Evolutionary conservation across 257 asterid genomes (phyloP).

Genomic region (Eucommia ulmoides): DNA sequence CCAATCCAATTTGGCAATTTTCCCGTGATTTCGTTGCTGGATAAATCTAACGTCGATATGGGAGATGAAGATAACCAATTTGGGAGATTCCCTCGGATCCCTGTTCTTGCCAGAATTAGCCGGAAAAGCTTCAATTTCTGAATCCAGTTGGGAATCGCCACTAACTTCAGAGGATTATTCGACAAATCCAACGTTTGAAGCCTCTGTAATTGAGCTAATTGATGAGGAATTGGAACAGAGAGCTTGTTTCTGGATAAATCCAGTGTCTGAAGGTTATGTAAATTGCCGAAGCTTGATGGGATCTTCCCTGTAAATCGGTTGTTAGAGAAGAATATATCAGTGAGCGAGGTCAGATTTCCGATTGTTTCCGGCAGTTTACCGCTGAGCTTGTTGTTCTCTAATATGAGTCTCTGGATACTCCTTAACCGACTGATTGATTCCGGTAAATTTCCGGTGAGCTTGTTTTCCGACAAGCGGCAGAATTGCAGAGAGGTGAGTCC

Average conservation of each 20-base stretch:
- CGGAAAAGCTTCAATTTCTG: slow-evolving; percentile 21
- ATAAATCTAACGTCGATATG: slow-evolving; percentile 39
- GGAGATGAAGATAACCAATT: slow-evolving; percentile 40
- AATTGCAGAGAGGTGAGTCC: slow-evolving; percentile 28
- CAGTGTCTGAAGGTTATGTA: slow-evolving; percentile 24
- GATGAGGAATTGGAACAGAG: slow-evolving; percentile 29
- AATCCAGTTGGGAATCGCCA: slow-evolving; percentile 37
- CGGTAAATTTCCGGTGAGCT: slow-evolving; percentile 46
- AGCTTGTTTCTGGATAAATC: slow-evolving; percentile 46
- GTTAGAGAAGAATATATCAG: slow-evolving; percentile 32
- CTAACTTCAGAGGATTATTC: slow-evolving; percentile 37
- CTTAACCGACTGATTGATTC: slow-evolving; percentile 32
- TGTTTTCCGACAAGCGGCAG: slow-evolving; percentile 27
- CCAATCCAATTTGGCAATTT: slow-evolving; percentile 54
- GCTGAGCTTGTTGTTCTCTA: slow-evolving; percentile 40
- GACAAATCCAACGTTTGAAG: slow-evolving; percentile 41
- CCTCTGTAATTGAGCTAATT: slow-evolving; percentile 19
- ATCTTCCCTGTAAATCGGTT: slow-evolving; percentile 40
- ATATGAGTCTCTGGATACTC: slow-evolving; percentile 19
- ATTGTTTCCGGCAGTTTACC: slow-evolving; percentile 45
- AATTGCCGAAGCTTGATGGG: slow-evolving; percentile 39
- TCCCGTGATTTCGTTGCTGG: slow-evolving; percentile 43
- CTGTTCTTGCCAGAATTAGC: slow-evolving; percentile 34
- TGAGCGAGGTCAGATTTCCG: slow-evolving; percentile 35
- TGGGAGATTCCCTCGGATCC: slow-evolving; percentile 41